Base-by-base conservation (phyloP, 1,284 basidiomycete genomes). In the Marasmius fiardii region DNA sequence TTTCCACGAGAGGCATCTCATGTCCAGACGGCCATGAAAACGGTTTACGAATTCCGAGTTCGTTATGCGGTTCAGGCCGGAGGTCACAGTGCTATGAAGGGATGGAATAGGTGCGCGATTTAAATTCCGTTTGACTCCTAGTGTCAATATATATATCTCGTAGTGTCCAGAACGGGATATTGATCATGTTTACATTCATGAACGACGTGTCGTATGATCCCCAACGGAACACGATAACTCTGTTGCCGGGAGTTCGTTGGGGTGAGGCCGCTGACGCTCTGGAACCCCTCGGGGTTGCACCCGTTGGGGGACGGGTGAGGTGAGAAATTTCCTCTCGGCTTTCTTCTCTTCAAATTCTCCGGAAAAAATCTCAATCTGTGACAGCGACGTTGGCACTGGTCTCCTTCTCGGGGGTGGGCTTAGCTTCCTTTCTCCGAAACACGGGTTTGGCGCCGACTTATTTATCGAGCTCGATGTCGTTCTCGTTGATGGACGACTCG, bases 31-130 rank as follows among this genome's bases (percentile, higher is more conserved):
- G 65, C 72, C 7, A 75, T 75, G 73, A 59, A 58, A 14, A 65
- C 63, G 1, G 71, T 75, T 43, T 72, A 67, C 56, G 50, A 61
- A n/a, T 55, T 62, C 50, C 65, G 68, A 49, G 63, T 68, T 20
- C 64, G 61, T 16, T 75, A 72, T 55, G 71, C 72, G 18, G 72
- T 75, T 6, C 72, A 71, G 58, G 66, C 70, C n/a, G 73, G 72
- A 12, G 67, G 71, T 14, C 73, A 75, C 56, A 70, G 68, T 48
- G 72, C 66, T 14, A 71, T 70, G 70, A 65, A 63, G 33, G 72
- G 69, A n/a, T 75, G 73, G 73, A 73, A 75, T 61, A 73, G 63
- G 73, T 74, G 54, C 52, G 72, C 66, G 21, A 51, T 18, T n/a
- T 53, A n/a, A n/a, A n/a, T n/a, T n/a, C n/a, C 8, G 18, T 26